These are phyloP conservation scores for Coemansia sp. DNA, from an alignment of 192 early-diverging fungal species.

Conservation along the genomic window DNA sequence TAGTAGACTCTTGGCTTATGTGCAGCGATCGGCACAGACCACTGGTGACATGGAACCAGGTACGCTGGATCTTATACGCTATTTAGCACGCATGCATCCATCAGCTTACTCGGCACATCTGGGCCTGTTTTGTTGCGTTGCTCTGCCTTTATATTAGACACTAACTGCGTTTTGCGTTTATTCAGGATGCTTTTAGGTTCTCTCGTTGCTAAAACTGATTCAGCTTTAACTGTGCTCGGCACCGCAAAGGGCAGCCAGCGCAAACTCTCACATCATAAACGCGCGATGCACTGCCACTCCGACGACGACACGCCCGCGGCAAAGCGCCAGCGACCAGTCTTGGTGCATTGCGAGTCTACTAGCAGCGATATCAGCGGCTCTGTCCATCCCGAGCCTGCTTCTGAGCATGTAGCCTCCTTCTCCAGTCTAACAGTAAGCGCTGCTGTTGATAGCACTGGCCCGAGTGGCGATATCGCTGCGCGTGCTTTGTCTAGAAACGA, in stretches of 20 bases:
- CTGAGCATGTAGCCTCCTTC: background rate
- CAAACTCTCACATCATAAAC: background rate
- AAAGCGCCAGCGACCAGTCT: background rate
- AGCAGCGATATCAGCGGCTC: background rate
- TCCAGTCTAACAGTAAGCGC: background rate
- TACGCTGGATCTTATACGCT: background rate
- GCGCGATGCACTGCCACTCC: background rate
- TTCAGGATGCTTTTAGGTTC: background rate
- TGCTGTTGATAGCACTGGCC: background rate
- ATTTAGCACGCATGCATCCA: background rate
- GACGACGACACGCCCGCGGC: background rate
- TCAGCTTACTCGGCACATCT: background rate
- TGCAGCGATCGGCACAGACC: slow-evolving; percentile 10
- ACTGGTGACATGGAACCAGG: background rate
- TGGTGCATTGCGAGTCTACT: slow-evolving; percentile 1
- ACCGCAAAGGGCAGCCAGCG: background rate
- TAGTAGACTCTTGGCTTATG: slow-evolving; percentile 19
- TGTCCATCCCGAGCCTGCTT: background rate
- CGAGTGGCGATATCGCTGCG: background rate
- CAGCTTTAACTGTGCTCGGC: background rate
- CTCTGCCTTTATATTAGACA: background rate
- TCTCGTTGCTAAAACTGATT: background rate
- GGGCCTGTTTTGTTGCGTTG: background rate
- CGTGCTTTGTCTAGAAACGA: background rate
- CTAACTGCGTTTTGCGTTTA: background rate